Evolutionary conservation across 768 basidiomycete species (phyloP).

Genomic region (Lactarius akahatsu): DNA sequence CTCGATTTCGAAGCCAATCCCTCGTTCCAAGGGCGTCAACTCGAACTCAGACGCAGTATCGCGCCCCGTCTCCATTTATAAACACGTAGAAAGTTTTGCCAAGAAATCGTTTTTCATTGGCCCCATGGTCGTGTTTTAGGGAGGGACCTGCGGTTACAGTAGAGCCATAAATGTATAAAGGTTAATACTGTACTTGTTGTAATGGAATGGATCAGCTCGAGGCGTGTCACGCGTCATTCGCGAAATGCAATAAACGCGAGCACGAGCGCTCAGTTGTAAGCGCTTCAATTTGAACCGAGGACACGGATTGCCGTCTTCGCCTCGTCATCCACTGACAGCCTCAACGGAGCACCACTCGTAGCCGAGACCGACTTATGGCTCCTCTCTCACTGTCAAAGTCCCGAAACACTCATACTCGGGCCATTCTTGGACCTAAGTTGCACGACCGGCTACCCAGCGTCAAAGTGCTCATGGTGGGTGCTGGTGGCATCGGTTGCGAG

Average conservation of each 20-base stretch:
- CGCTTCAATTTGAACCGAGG: slow-evolving; percentile 6
- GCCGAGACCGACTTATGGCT: slow-evolving; percentile 9
- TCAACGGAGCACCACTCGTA: slow-evolving; percentile 6
- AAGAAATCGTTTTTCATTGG: not conserved
- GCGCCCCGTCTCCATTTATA: not conserved
- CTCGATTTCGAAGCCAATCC: not conserved
- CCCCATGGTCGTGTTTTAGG: not conserved
- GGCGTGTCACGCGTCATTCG: slow-evolving; percentile 7
- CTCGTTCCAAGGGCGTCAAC: not conserved
- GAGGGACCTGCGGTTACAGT: not conserved
- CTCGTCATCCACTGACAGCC: slow-evolving; percentile 10
- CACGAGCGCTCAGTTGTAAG: not conserved
- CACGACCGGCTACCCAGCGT: slow-evolving; percentile 58
- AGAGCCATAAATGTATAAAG: not conserved
- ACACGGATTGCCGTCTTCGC: slow-evolving; percentile 15
- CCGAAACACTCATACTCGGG: slow-evolving; percentile 55
- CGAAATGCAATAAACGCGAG: slow-evolving; percentile 2
- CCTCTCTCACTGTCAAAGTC: slow-evolving; percentile 17
- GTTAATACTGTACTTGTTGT: not conserved
- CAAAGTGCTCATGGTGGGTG: slow-evolving; percentile 86
- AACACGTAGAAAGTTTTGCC: slow-evolving; percentile 1
- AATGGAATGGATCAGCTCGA: not conserved
- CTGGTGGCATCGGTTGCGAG: slow-evolving; percentile 97
- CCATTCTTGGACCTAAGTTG: slow-evolving; percentile 77
- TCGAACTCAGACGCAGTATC: not conserved